Evolutionary conservation across 2,329 filamentous ascomycete genomes (phyloP).

Genomic region (Coniella lustricola): DNA sequence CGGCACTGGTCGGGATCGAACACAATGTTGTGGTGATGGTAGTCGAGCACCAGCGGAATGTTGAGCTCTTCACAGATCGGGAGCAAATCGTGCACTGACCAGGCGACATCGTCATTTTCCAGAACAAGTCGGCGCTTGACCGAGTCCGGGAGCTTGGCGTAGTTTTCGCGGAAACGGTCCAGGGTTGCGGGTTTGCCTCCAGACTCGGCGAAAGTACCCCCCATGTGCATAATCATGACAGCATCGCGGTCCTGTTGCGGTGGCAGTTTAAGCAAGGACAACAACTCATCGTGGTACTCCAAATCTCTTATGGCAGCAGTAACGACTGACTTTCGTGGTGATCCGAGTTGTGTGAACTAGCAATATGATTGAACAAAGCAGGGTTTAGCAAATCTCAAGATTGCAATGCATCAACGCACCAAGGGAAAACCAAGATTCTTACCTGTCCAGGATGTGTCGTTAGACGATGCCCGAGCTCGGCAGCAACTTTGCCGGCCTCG

Average conservation of each 20-base stretch:
- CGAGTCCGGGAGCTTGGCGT: slow-evolving; percentile 53
- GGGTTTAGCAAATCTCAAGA: too few species aligned
- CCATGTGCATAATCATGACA: slow-evolving; percentile 92
- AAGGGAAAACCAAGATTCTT: slow-evolving; percentile 7
- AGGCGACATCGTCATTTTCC: slow-evolving; percentile 91
- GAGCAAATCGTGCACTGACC: slow-evolving; percentile 85
- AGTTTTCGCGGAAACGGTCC: slow-evolving; percentile 70
- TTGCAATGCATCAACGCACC: background rate
- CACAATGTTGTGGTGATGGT: slow-evolving; percentile 91
- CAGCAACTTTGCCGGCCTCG: slow-evolving; percentile 69
- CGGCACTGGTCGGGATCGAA: slow-evolving; percentile 67
- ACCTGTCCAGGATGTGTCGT: slow-evolving; percentile 84
- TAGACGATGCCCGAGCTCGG: slow-evolving; percentile 72
- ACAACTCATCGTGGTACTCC: slow-evolving; percentile 80
- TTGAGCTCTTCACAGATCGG: slow-evolving; percentile 90
- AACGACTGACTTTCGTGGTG: slow-evolving; percentile 71
- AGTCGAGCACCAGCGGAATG: slow-evolving; percentile 88
- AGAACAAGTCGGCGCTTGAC: slow-evolving; percentile 78
- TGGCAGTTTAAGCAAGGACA: slow-evolving; percentile 68
- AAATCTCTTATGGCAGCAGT: slow-evolving; percentile 72
- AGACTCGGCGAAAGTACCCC: slow-evolving; percentile 58
- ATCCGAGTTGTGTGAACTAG: slow-evolving; percentile 89
- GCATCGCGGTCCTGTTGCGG: slow-evolving; percentile 76
- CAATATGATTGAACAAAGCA: too few species aligned
- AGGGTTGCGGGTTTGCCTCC: slow-evolving; percentile 78